A percentile compares a stretch with the other conserved stretches of the same genome.
These are phyloP conservation scores for Euclidium syriacum DNA, from an alignment of 345 rosid species.

Conservation along the genomic window DNA sequence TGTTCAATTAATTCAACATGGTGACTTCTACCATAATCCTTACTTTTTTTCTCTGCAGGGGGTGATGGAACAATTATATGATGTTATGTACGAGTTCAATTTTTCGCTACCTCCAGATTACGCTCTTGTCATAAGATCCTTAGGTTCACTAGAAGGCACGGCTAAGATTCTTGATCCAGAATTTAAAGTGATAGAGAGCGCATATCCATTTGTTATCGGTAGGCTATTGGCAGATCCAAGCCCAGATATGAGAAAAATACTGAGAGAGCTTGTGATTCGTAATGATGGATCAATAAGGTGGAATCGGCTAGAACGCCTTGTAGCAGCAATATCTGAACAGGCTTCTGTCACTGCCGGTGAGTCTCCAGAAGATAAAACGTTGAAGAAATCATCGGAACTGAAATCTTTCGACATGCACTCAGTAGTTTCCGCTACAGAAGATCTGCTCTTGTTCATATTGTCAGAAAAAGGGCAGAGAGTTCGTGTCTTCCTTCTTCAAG, in stretches of 20 bases:
- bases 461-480: conserved; percentile 81
- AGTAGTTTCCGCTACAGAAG: conserved; percentile 90
- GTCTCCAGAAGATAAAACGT: conserved; percentile 23
- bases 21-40: neutral
- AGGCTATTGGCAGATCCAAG: conserved; percentile 84
- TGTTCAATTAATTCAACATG: neutral
- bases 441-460: conserved; percentile 70
- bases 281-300: conserved; percentile 91
- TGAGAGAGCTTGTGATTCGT: conserved; percentile 78
- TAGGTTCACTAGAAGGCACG: conserved; percentile 93
- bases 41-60: conserved; percentile 47
- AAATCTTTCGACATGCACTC: conserved; percentile 84
- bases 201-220: conserved; percentile 85
- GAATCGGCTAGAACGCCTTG: conserved; percentile 92
- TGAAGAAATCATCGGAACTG: conserved; percentile 43
- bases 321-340: conserved; percentile 89
- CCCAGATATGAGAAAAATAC: conserved; percentile 92
- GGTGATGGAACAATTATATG: conserved; percentile 74
- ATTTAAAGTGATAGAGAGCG: conserved; percentile 84
- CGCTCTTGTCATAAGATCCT: conserved; percentile 91
- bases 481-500: conserved; percentile 69
- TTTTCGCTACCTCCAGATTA: conserved; percentile 93
- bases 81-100: conserved; percentile 86
- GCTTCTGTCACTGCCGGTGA: conserved; percentile 48
- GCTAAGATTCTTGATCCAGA: conserved; percentile 90